phyloP scores from a whole-genome alignment of 164 flowering plant genomes.

The Platanus orientalis region DNA sequence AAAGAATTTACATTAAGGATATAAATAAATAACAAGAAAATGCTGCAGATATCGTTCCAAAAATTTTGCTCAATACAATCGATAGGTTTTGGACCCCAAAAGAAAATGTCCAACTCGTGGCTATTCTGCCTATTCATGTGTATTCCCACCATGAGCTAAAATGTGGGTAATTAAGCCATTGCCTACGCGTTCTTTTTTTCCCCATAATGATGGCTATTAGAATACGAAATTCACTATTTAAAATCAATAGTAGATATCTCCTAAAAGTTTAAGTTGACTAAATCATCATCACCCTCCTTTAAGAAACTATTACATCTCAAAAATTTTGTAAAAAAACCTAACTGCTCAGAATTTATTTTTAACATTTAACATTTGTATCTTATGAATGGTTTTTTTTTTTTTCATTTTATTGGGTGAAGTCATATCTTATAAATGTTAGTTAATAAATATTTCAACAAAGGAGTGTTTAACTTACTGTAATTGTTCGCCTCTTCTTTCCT shows the following conservation, averaged over 20 bases:
- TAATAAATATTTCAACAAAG: neutral
- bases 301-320: neutral
- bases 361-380: neutral
- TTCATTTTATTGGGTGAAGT: too few species aligned
- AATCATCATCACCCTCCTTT: neutral
- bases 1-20: too few species aligned
- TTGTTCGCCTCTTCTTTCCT: conserved; percentile 80
- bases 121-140: too few species aligned
- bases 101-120: too few species aligned
- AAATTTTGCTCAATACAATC: too few species aligned
- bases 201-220: too few species aligned
- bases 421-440: neutral
- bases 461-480: conserved; percentile 45
- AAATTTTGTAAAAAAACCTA: neutral
- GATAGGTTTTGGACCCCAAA: too few species aligned
- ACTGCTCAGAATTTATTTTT: neutral
- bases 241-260: neutral
- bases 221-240: neutral
- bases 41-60: neutral
- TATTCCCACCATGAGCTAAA: too few species aligned
- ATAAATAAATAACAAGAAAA: too few species aligned
- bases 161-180: too few species aligned
- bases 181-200: too few species aligned
- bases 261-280: neutral
- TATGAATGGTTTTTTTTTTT: too few species aligned